Evolutionary conservation across 208 protist species (phyloP), one percentile per base, ranked within the genome.

Genomic region (Acanthamoeba triangularis): DNA sequence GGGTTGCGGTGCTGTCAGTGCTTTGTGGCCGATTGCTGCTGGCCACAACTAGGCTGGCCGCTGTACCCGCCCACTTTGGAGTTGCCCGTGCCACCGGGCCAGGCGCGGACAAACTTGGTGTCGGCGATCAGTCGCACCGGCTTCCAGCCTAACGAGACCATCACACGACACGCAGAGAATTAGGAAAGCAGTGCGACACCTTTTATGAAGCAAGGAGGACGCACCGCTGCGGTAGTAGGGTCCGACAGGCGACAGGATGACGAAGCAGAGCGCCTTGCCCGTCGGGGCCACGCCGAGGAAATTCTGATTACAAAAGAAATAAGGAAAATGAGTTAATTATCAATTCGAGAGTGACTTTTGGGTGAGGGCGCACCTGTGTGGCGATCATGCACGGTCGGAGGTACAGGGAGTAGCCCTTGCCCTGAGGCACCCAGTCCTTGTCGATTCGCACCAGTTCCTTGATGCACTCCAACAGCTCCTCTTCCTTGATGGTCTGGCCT

Each of bases 331-430:
- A 63, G 14, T 63, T 28, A 28, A 25, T 16, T 28, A 28, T 63
- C 56, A n/a, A n/a, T n/a, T n/a, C n/a, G n/a, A n/a, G n/a, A n/a
- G n/a, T n/a, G n/a, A n/a, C n/a, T n/a, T n/a, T n/a, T n/a, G n/a
- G n/a, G 52, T 59, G 7, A 2, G 52, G 74, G 23, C 37, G 61
- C 14, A 95, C 95, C 76, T 98, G 93, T 7, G 98, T 99, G 74
- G 97, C 98, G 95, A 99, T 99, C 25, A 98, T 95, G 23, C 99
- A 99, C n/a, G 99, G 99, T 14, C 99, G 98, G 49, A 99, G 96
- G 97, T 99, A 99, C 3, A 99, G 97, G 11, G 99, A 99, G 97
- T 99, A 99, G 61, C 99, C 99, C 25, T 97, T 92, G 95, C 98
- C 97, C 54, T 98, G 96, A 44, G 99, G 99, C 67, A 99, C 97